Evolutionary conservation across 1,284 basidiomycete species (phyloP).

Genomic region (Moesziomyces globuligerus): DNA sequence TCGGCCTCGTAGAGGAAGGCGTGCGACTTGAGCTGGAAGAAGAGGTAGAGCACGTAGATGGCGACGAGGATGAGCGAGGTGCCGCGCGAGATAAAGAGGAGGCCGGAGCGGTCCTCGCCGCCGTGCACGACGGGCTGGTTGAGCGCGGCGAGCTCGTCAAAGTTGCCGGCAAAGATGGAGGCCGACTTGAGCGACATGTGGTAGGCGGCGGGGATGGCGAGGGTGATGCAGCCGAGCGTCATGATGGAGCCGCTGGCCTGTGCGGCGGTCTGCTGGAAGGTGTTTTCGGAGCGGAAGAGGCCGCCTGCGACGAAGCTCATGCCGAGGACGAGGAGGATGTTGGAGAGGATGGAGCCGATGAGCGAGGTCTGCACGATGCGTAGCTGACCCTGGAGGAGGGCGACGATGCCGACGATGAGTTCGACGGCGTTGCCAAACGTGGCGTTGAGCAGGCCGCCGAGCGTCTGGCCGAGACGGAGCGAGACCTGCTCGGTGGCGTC

Average conservation of each 20-base stretch:
- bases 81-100: constrained; percentile 65
- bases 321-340: constrained; percentile 65
- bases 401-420: constrained; percentile 73
- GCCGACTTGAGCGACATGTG: constrained; percentile 66
- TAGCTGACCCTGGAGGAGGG: constrained; percentile 76
- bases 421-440: constrained; percentile 67
- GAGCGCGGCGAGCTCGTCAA: constrained; percentile 40
- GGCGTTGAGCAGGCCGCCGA: constrained; percentile 65
- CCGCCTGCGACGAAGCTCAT: constrained; percentile 66
- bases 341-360: constrained; percentile 64
- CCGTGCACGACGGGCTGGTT: constrained; percentile 20
- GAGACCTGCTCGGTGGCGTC: constrained; percentile 65
- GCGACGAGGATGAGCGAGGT: constrained; percentile 74
- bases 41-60: constrained; percentile 80
- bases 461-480: constrained; percentile 60
- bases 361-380: constrained; percentile 65
- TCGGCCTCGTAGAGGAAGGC: constrained; percentile 62
- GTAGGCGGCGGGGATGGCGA: constrained; percentile 92
- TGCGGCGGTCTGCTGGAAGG: constrained; percentile 65
- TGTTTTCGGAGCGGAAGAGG: constrained; percentile 57
- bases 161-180: constrained; percentile 63
- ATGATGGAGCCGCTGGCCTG: constrained; percentile 72
- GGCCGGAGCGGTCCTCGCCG: constrained; percentile 37
- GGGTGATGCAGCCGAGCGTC: constrained; percentile 87
- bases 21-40: constrained; percentile 66